These are phyloP conservation scores for Pistacia vera DNA, from an alignment of 345 rosid species.

Conservation along the genomic window DNA sequence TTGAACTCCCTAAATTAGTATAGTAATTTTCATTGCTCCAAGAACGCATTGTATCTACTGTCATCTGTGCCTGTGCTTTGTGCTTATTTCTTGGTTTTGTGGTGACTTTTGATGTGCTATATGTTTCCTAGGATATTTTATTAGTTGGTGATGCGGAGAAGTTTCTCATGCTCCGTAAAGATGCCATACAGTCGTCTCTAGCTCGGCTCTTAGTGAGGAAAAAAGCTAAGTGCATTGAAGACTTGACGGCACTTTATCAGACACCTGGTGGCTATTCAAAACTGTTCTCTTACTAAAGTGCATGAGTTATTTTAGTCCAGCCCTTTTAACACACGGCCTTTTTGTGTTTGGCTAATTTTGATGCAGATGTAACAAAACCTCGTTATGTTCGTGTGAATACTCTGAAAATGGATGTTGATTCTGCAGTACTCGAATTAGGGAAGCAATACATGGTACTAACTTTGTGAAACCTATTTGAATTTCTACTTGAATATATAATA, in stretches of 20 bases:
- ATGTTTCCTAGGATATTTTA: slow-evolving; percentile 49
- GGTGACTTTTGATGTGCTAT: slow-evolving; percentile 21
- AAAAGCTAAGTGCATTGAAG: slow-evolving; percentile 55
- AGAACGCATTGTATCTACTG: neutral
- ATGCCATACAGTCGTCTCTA: slow-evolving; percentile 51
- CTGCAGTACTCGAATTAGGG: slow-evolving; percentile 61
- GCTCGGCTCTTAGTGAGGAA: slow-evolving; percentile 68
- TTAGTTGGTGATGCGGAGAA: slow-evolving; percentile 81
- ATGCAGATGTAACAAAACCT: slow-evolving; percentile 66
- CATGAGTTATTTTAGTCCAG: neutral
- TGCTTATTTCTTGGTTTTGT: neutral
- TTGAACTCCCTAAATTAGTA: neutral
- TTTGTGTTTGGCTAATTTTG: slow-evolving; percentile 20
- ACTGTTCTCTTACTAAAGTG: neutral
- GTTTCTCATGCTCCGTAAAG: slow-evolving; percentile 56
- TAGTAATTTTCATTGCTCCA: neutral
- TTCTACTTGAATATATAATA: slow-evolving; percentile 18
- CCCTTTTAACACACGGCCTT: neutral
- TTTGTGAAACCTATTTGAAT: slow-evolving; percentile 9
- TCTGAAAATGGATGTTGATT: slow-evolving; percentile 67
- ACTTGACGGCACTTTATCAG: slow-evolving; percentile 54
- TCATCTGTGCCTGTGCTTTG: neutral
- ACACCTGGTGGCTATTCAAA: slow-evolving; percentile 46
- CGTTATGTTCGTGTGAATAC: slow-evolving; percentile 90
- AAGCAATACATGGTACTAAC: slow-evolving; percentile 54